These are phyloP conservation scores for Colletotrichum tamarilloi DNA, from an alignment of 2,329 filamentous ascomycete species.

Conservation along the genomic window DNA sequence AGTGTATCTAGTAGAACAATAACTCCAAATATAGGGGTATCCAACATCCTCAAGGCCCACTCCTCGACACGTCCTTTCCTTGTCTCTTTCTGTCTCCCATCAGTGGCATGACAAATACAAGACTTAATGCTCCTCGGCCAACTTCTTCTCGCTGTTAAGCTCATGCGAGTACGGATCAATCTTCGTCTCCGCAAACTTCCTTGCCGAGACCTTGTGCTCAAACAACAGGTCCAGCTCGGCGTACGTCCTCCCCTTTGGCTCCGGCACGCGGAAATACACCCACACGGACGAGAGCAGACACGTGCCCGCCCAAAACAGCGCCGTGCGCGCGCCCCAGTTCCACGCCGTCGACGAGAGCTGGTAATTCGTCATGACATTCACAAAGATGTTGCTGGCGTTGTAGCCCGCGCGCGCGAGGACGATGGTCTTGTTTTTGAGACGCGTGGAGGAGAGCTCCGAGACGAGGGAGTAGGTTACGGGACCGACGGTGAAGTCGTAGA, in stretches of 20 bases:
- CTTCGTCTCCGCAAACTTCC: slow-evolving; percentile 52
- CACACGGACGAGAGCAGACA: slow-evolving; percentile 61
- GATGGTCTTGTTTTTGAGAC: slow-evolving; percentile 66
- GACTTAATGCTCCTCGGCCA: slow-evolving; percentile 17
- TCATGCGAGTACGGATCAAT: slow-evolving; percentile 49
- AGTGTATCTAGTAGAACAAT: slow-evolving; percentile 15
- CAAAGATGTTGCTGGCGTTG: slow-evolving; percentile 62
- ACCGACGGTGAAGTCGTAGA: slow-evolving; percentile 66
- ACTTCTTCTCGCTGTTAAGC: slow-evolving; percentile 27
- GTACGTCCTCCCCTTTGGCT: slow-evolving; percentile 62
- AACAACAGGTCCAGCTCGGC: slow-evolving; percentile 57
- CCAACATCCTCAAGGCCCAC: neutral
- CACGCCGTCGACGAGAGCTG: slow-evolving; percentile 58
- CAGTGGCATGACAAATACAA: neutral
- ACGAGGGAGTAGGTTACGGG: slow-evolving; percentile 64
- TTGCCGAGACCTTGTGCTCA: slow-evolving; percentile 50
- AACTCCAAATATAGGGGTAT: slow-evolving; percentile 5
- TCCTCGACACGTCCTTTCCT: neutral
- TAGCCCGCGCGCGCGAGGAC: slow-evolving; percentile 60
- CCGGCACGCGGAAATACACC: slow-evolving; percentile 63
- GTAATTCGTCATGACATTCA: slow-evolving; percentile 61
- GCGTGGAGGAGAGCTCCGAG: slow-evolving; percentile 63
- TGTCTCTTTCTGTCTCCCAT: no score
- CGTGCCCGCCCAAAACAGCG: slow-evolving; percentile 59
- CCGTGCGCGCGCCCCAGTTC: slow-evolving; percentile 60